A percentile compares a stretch with the other conserved stretches of the same genome.
phyloP scores from a whole-genome alignment of 352 stramenopile genomes.

The Aphanomyces cochlioides region DNA sequence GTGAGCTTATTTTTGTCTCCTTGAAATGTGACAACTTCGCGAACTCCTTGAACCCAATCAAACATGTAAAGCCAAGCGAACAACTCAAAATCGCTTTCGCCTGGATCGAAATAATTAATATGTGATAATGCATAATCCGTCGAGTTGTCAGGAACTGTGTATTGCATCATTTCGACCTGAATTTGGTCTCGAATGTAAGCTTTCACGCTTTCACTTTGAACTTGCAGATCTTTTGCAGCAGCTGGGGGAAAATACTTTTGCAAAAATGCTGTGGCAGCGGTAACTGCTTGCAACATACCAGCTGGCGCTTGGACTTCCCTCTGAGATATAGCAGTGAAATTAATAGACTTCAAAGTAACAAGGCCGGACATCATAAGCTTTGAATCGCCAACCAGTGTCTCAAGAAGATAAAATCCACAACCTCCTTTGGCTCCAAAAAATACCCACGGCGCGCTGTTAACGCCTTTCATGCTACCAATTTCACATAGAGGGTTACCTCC shows the following conservation, averaged over 20 bases:
- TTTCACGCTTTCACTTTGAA: conserved; percentile 2
- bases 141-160: background rate
- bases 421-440: background rate
- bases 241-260: background rate
- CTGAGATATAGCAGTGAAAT: background rate
- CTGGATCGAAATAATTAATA: conserved; percentile 8
- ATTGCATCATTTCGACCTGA: conserved; percentile 1
- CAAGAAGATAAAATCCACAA: background rate
- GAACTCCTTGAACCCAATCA: conserved; percentile 25
- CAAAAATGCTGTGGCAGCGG: background rate
- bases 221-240: background rate
- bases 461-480: background rate
- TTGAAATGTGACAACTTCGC: conserved; percentile 22
- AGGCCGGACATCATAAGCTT: too few relatives aligned
- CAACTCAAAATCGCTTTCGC: conserved; percentile 14
- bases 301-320: background rate
- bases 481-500: conserved; percentile 5
- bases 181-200: conserved; percentile 5
- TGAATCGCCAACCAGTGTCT: background rate
- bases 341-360: background rate
- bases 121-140: background rate
- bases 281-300: background rate
- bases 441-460: background rate
- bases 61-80: conserved; percentile 23
- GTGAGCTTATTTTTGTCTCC: conserved; percentile 17